Conservation (phyloP, 331 rosid species). For the Spiraea crenata region DNA sequence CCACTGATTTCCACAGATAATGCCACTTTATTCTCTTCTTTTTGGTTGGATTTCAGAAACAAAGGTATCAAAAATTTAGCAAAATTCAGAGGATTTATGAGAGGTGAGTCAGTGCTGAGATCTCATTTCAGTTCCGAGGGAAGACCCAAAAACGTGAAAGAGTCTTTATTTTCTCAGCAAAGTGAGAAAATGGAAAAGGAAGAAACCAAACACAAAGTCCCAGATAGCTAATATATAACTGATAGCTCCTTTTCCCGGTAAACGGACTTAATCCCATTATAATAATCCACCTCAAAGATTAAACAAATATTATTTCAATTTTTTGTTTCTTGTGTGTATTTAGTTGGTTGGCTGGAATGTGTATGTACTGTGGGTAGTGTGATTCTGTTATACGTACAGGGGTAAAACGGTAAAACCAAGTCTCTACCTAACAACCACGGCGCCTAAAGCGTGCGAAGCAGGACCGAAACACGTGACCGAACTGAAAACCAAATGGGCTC, state of each 20-base stretch:
- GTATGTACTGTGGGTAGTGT: not conserved
- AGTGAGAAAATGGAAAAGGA: not conserved
- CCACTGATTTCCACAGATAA: constrained; percentile 15
- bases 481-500: constrained; percentile 18
- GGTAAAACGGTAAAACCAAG: not conserved
- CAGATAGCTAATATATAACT: constrained; percentile 12
- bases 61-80: not conserved
- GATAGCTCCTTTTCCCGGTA: constrained; percentile 29
- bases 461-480: constrained; percentile 31
- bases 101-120: constrained; percentile 38
- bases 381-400: not conserved
- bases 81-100: constrained; percentile 6
- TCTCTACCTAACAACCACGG: constrained; percentile 7
- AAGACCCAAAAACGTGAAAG: constrained; percentile 22
- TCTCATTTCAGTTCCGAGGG: constrained; percentile 18
- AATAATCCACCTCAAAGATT: not conserved
- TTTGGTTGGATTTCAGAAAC: constrained; percentile 7
- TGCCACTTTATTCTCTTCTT: constrained; percentile 27
- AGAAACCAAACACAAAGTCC: constrained; percentile 3
- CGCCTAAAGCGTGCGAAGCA: constrained; percentile 21
- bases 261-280: constrained; percentile 16
- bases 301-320: constrained; percentile 2
- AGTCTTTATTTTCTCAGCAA: not conserved
- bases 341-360: not conserved
- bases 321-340: constrained; percentile 2